A percentile compares a stretch with the other conserved stretches of the same genome.
Conservation (phyloP, 495 filamentous ascomycete species). For the Xylaria sp. region DNA sequence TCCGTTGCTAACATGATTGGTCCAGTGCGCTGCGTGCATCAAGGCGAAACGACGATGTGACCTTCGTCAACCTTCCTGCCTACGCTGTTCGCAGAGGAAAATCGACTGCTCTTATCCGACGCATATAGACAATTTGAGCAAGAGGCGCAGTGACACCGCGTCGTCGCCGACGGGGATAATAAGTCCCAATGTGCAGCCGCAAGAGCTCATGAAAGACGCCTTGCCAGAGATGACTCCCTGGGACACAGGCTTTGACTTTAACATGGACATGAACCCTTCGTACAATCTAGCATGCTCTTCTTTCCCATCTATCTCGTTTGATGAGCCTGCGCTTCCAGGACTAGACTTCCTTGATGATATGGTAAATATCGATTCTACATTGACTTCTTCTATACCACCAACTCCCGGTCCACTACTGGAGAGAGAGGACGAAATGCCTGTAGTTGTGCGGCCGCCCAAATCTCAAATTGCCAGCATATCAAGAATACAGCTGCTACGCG, state of each 20-base stretch:
- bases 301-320: slow-evolving; percentile 17
- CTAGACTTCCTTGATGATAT: slow-evolving; percentile 18
- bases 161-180: not conserved
- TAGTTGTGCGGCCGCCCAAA: not conserved
- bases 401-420: not conserved
- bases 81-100: slow-evolving; percentile 52
- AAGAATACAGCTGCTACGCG: slow-evolving; percentile 14
- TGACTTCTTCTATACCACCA: not conserved
- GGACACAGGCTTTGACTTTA: slow-evolving; percentile 28
- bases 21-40: slow-evolving; percentile 56
- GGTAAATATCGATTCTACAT: not conserved
- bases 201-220: slow-evolving; percentile 6
- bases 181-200: slow-evolving; percentile 4
- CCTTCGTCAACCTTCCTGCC: slow-evolving; percentile 54
- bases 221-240: slow-evolving; percentile 14
- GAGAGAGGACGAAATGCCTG: slow-evolving; percentile 14
- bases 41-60: slow-evolving; percentile 62
- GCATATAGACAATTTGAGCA: slow-evolving; percentile 17
- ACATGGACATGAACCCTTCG: slow-evolving; percentile 13
- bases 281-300: not conserved
- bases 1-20: not conserved
- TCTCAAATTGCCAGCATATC: not conserved
- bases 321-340: slow-evolving; percentile 6
- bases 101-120: slow-evolving; percentile 54
- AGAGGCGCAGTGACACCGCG: not conserved